Percentiles rank a stretch among this genome's conserved stretches.
These are phyloP conservation scores for Mycena epipterygia DNA, from an alignment of 768 basidiomycete genomes.

Conservation along the genomic window DNA sequence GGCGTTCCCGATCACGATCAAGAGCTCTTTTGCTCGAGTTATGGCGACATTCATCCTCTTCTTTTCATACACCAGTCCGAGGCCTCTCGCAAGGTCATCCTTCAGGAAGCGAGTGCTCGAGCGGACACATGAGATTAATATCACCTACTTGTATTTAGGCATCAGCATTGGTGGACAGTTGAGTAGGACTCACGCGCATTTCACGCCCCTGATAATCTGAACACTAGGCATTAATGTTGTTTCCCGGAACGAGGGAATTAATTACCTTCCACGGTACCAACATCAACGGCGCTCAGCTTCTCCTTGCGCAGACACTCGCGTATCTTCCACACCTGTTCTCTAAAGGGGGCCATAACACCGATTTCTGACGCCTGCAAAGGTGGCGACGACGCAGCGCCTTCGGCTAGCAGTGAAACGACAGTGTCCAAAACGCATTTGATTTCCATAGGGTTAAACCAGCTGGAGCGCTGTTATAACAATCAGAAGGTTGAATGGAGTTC, in stretches of 20 bases:
- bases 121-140: constrained; percentile 66
- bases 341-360: constrained; percentile 66
- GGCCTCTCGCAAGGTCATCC: constrained; percentile 61
- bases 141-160: constrained; percentile 35
- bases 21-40: constrained; percentile 66
- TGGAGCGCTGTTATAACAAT: constrained; percentile 50
- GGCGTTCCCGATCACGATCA: constrained; percentile 64
- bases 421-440: constrained; percentile 55
- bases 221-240: background rate
- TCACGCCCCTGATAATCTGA: constrained; percentile 68
- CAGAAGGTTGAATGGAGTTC: background rate
- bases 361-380: constrained; percentile 57
- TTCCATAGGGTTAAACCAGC: constrained; percentile 65
- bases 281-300: constrained; percentile 57
- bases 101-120: constrained; percentile 60
- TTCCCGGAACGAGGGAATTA: background rate
- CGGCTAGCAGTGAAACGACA: constrained; percentile 55
- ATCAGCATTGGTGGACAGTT: background rate
- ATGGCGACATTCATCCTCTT: constrained; percentile 70
- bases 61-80: constrained; percentile 60
- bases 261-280: constrained; percentile 65
- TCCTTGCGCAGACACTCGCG: constrained; percentile 60
- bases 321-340: constrained; percentile 66
- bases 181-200: constrained; percentile 46
- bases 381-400: constrained; percentile 53